phyloP scores from a whole-genome alignment of 208 protist genomes.

The Balamuthia mandrillaris region DNA sequence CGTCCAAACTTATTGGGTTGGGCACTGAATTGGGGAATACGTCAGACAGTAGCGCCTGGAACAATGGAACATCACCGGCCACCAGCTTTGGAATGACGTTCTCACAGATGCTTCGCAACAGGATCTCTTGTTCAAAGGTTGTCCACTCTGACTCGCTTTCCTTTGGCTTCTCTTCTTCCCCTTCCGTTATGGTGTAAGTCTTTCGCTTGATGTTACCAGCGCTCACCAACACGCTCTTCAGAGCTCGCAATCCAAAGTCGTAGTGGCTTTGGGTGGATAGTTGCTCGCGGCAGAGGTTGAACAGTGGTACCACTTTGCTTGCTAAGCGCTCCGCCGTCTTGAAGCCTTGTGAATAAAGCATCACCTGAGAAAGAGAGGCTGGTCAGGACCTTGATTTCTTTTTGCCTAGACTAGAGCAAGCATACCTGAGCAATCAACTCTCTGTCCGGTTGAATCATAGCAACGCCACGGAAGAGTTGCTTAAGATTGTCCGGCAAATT shows the following conservation, averaged over 20 bases:
- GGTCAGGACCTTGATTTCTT: too few species aligned
- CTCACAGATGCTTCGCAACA: slow-evolving; percentile 89
- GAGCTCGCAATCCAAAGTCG: slow-evolving; percentile 99
- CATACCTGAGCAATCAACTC: slow-evolving; percentile 98
- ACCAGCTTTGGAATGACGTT: slow-evolving; percentile 97
- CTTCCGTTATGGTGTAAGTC: background rate
- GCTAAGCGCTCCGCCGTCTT: slow-evolving; percentile 90
- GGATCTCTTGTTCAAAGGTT: slow-evolving; percentile 80
- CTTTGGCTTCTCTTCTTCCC: slow-evolving; percentile 9
- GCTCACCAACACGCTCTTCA: slow-evolving; percentile 98
- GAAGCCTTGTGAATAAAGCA: slow-evolving; percentile 99
- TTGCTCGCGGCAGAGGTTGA: slow-evolving; percentile 96
- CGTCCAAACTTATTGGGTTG: background rate
- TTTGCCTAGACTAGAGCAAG: too few species aligned
- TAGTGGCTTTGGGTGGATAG: slow-evolving; percentile 98
- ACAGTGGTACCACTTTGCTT: slow-evolving; percentile 96
- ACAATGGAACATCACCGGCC: slow-evolving; percentile 88
- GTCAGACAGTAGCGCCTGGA: slow-evolving; percentile 90
- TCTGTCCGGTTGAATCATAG: slow-evolving; percentile 97
- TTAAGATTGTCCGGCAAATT: slow-evolving; percentile 99
- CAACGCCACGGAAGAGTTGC: slow-evolving; percentile 97
- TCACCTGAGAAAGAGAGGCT: too few species aligned
- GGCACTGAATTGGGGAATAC: slow-evolving; percentile 85
- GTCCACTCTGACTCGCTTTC: too few species aligned
- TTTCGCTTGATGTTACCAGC: slow-evolving; percentile 92